phyloP scores from a whole-genome alignment of 2,329 filamentous ascomycete species.

The Ceratocystis cubensis region DNA sequence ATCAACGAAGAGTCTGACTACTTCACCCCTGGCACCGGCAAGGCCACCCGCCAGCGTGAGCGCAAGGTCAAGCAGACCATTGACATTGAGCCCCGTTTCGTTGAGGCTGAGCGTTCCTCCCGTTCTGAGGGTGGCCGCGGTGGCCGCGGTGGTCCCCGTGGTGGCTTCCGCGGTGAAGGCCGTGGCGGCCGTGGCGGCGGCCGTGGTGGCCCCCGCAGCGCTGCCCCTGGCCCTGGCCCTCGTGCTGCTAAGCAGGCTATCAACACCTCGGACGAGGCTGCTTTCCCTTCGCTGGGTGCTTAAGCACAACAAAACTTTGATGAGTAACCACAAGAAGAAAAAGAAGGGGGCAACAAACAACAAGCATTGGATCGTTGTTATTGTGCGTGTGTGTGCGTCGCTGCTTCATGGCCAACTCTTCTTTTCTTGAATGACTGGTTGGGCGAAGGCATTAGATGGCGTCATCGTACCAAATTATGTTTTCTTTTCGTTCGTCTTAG shows the following conservation, averaged over 20 bases:
- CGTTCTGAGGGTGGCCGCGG: conserved; percentile 38
- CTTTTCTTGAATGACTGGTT: background rate
- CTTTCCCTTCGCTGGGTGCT: conserved; percentile 50
- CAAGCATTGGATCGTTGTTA: background rate
- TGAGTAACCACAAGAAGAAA: background rate
- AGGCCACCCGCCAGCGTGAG: conserved; percentile 74
- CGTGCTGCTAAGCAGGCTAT: conserved; percentile 27
- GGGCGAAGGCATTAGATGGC: background rate
- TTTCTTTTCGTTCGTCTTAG: conserved; percentile 5
- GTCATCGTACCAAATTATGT: conserved; percentile 1
- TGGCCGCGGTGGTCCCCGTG: conserved; percentile 40
- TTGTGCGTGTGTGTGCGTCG: conserved; percentile 3
- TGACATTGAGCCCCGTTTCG: conserved; percentile 75
- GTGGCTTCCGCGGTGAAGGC: conserved; percentile 36
- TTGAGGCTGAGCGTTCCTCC: conserved; percentile 52
- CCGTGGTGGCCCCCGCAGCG: conserved; percentile 34
- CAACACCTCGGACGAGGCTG: conserved; percentile 45
- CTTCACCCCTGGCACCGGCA: conserved; percentile 61
- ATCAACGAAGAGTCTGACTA: conserved; percentile 60
- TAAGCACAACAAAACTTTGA: conserved; percentile 30
- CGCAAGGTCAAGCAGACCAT: conserved; percentile 83
- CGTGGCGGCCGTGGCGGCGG: conserved; percentile 36
- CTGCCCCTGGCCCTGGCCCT: conserved; percentile 30
- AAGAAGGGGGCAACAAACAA: background rate
- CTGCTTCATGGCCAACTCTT: background rate